These are phyloP conservation scores for Clarireedia hainanense DNA, from an alignment of 2,329 filamentous ascomycete species.

Conservation along the genomic window DNA sequence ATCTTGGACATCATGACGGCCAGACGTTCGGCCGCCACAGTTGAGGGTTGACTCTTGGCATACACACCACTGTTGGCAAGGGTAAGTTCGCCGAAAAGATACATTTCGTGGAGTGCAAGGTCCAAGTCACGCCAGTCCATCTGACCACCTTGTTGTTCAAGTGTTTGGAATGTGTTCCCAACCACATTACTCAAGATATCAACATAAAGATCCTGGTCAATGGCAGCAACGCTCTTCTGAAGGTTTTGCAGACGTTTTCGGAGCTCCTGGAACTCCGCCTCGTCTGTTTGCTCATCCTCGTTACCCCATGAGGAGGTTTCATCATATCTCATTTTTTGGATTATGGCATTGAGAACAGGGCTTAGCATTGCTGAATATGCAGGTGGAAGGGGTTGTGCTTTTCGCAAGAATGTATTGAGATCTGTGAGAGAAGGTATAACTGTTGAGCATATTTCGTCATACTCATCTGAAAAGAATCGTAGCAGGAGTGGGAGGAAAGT, in stretches of 20 bases:
- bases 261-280: slow-evolving; percentile 94
- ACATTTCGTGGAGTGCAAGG: slow-evolving; percentile 91
- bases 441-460: slow-evolving; percentile 94
- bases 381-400: slow-evolving; percentile 62
- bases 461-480: slow-evolving; percentile 95
- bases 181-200: slow-evolving; percentile 82
- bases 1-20: slow-evolving; percentile 92
- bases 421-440: slow-evolving; percentile 92
- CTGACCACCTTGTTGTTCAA: slow-evolving; percentile 63
- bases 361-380: slow-evolving; percentile 77
- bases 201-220: slow-evolving; percentile 83
- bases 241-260: slow-evolving; percentile 82
- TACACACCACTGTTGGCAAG: slow-evolving; percentile 82
- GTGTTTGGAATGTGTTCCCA: slow-evolving; percentile 74
- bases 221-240: slow-evolving; percentile 85
- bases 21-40: slow-evolving; percentile 70
- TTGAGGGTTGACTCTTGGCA: slow-evolving; percentile 73
- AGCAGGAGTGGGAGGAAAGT: slow-evolving; percentile 80
- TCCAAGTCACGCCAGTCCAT: slow-evolving; percentile 95
- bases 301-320: slow-evolving; percentile 90
- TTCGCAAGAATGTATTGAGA: slow-evolving; percentile 82
- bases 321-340: slow-evolving; percentile 95
- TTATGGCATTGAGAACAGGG: slow-evolving; percentile 83
- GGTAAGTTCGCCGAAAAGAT: slow-evolving; percentile 89
- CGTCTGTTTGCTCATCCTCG: slow-evolving; percentile 90